Evolutionary conservation across 148 eudicot genomes (phyloP), one percentile per base, ranked within the genome.

Genomic region (Fallopia convolvulus): DNA sequence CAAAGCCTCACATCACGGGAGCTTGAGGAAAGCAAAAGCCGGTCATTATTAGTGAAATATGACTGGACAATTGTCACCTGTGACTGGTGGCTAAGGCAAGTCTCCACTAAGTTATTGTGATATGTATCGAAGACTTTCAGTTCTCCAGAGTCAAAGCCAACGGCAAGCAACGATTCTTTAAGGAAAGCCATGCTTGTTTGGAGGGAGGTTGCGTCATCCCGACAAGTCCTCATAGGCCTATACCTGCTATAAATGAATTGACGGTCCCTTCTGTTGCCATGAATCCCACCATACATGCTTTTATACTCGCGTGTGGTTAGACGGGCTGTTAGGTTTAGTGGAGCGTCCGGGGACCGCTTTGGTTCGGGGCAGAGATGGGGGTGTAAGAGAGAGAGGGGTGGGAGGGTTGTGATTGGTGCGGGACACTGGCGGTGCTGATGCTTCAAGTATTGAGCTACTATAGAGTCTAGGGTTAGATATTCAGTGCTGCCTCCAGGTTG

Each of bases 381-480:
- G 53, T 94, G 97, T 81, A 89, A 79, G 72, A 94, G 97, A 58
- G 99, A 94, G 72, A 94, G 90, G 61, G 99, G 96, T 41, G 99
- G 99, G 61, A 94, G 84, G 70, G 99, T 94, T 44, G 99, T 94
- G 63, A 94, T 90, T 40, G 99, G 99, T 79, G 94, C 97, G 56
- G 99, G 92, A 81, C 99, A 94, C 80, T 94, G 97, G 74, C 97
- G 96, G 83, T 94, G 99, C 81, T 94, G 99, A 80, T 94, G 96
- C 84, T 94, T 94, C 79, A 94, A 81, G 76, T 87, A 92, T 90
- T 94, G 99, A 81, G 87, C 88, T 80, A 92, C 92, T 82, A 94
- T 84, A 78, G 99, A 92, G 42, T 94, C 97, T 58, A 94, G 77
- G 10, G 92, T 90, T 50, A 94, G 76, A 80, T 93, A 86, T 77